Evolutionary conservation across 2,329 filamentous ascomycete genomes (phyloP), one percentile per base, ranked within the genome.

Genomic region (Venturia asperata): DNA sequence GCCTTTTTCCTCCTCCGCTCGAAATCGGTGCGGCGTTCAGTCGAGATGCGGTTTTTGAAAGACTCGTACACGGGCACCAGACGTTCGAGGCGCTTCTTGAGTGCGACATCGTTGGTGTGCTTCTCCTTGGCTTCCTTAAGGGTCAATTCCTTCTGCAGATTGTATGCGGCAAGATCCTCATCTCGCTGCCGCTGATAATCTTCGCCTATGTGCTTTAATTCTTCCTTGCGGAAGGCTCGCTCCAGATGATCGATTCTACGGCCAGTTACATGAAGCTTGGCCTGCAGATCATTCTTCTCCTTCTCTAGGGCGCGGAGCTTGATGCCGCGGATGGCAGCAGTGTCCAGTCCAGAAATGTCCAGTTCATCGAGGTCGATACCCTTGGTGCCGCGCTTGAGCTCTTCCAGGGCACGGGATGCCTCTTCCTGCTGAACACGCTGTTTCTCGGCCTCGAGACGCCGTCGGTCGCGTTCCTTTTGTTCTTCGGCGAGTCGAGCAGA

Each of bases 181-280:
- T 92, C 85, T 74, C 88, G 87, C 79, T 99, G 94, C 71, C 81
- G 82, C 69, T 90, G 88, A 74, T 95, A 96, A 73, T 99, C 94
- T 62, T 87, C 86, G 66, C 87, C 81, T 66, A 97, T 81, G 78
- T 97, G 93, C 85, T 97, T 96, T 73, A 88, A 80, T 78, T 99
- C 94, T 79, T 97, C 94, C 76, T 93, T 91, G 72, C 94, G 88
- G 84, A 95, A 95, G 45, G 94, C 94, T 80, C 94, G 90, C 82
- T 99, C 94, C 71, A 99, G 81, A 79, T 99, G 93, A 74, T 99
- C 94, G 72, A 97, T 90, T 69, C 94, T 89, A 85, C 97, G 97
- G 76, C 89, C 91, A 67, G 92, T 95, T 71, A 96, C 86, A 72
- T 92, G 88, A 64, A 97, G 85, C 75, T 90, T 91, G 79, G 97